Conservation (phyloP, 306 rosid species). For the Neltuma alba region DNA sequence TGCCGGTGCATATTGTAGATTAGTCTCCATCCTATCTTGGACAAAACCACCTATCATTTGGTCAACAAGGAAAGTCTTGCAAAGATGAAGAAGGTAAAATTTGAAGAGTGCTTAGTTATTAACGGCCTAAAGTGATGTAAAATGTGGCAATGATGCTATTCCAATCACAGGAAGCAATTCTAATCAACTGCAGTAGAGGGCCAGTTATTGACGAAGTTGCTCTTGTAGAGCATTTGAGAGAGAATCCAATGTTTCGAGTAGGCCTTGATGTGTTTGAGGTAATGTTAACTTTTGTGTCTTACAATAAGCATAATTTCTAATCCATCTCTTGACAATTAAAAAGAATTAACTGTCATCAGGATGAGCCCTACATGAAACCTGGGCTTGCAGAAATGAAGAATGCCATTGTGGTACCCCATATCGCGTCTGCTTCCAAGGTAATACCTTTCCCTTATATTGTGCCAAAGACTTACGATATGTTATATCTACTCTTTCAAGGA, state of each 20-base stretch:
- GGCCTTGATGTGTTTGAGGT: conserved; percentile 99
- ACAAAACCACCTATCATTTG: conserved; percentile 94
- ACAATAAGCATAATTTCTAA: background rate
- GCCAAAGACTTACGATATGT: background rate
- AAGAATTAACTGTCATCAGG: conserved; percentile 51
- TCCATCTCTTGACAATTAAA: background rate
- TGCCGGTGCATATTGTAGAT: conserved; percentile 57
- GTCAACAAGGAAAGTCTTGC: conserved; percentile 90
- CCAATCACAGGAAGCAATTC: conserved; percentile 78
- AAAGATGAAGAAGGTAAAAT: conserved; percentile 84
- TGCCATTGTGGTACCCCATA: conserved; percentile 95
- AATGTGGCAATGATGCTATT: background rate
- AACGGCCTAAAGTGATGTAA: background rate
- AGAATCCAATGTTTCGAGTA: conserved; percentile 94
- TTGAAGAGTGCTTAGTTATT: background rate
- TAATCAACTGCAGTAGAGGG: conserved; percentile 94
- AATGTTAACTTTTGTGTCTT: conserved; percentile 27
- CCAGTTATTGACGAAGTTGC: conserved; percentile 96
- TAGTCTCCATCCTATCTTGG: conserved; percentile 95
- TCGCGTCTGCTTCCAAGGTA: conserved; percentile 99
- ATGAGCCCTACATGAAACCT: conserved; percentile 96
- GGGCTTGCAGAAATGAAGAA: conserved; percentile 96
- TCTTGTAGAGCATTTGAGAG: conserved; percentile 84
- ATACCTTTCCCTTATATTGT: background rate
- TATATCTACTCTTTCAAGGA: background rate